A percentile compares a stretch with the other conserved stretches of the same genome.
Evolutionary conservation across 192 early-diverging fungal species (phyloP).

Genomic region (Jimgerdemannia lactiflua): DNA sequence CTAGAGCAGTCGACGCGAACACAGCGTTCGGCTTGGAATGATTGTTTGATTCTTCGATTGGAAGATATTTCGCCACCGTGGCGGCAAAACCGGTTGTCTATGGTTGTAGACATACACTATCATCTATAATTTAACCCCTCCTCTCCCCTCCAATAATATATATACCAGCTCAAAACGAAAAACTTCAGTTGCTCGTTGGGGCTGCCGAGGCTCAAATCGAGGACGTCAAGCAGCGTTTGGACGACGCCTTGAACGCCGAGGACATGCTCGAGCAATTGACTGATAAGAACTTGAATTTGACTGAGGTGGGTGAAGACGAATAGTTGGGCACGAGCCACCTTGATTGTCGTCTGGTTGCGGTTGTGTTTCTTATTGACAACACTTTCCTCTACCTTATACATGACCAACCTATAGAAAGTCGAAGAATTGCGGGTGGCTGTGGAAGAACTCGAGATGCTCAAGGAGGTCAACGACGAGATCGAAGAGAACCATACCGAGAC

Average conservation of each 20-base stretch:
- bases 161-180: constrained; percentile 45
- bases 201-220: constrained; percentile 75
- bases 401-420: constrained; percentile 42
- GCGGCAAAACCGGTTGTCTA: too few relatives aligned
- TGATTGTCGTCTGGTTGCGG: too few relatives aligned
- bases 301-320: constrained; percentile 41
- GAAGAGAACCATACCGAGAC: constrained; percentile 92
- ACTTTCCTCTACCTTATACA: neutral
- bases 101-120: too few relatives aligned
- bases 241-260: constrained; percentile 79
- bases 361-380: too few relatives aligned
- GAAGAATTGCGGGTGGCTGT: constrained; percentile 76
- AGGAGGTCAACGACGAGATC: constrained; percentile 88
- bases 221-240: constrained; percentile 76
- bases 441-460: constrained; percentile 88
- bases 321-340: too few relatives aligned
- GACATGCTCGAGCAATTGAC: constrained; percentile 83
- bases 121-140: too few relatives aligned
- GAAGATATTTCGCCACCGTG: too few relatives aligned
- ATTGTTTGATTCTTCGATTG: too few relatives aligned
- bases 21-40: too few relatives aligned
- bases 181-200: constrained; percentile 51
- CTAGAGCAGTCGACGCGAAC: too few relatives aligned
- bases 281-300: constrained; percentile 79
- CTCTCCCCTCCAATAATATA: neutral